phyloP scores from a whole-genome alignment of 2,329 filamentous ascomycete species.

The Trichophaea hybrida region DNA sequence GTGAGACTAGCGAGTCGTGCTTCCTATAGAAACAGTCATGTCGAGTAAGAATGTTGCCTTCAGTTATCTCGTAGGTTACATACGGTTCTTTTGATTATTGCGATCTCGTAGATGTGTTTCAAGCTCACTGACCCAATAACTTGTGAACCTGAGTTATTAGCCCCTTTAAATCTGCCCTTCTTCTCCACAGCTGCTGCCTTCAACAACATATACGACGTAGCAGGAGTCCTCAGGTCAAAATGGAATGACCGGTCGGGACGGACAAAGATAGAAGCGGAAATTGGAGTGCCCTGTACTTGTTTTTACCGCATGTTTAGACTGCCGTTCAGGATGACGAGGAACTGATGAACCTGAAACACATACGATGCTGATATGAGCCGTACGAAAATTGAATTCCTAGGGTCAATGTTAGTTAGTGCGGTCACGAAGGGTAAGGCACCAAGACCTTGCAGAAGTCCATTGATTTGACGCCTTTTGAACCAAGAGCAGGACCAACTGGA shows the following conservation, averaged over 20 bases:
- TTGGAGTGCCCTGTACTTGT: conserved; percentile 51
- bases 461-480: conserved; percentile 94
- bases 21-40: conserved; percentile 40
- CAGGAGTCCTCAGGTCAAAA: conserved; percentile 86
- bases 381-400: conserved; percentile 94
- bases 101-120: conserved; percentile 96
- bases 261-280: conserved; percentile 81
- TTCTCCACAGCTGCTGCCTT: conserved; percentile 63
- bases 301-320: neutral
- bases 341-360: neutral
- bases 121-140: conserved; percentile 67
- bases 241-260: conserved; percentile 83
- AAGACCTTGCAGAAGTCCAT: conserved; percentile 98
- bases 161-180: conserved; percentile 63
- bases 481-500: conserved; percentile 87
- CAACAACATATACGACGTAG: conserved; percentile 80
- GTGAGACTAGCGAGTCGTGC: conserved; percentile 56
- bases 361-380: conserved; percentile 56
- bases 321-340: neutral
- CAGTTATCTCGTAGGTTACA: neutral
- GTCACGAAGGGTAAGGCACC: neutral
- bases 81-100: conserved; percentile 63
- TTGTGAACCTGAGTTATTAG: conserved; percentile 54
- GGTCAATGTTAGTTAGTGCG: neutral
- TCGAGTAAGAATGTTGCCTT: neutral